These are phyloP conservation scores for Primulina tabacum DNA, from an alignment of 257 asterid species.

Conservation along the genomic window DNA sequence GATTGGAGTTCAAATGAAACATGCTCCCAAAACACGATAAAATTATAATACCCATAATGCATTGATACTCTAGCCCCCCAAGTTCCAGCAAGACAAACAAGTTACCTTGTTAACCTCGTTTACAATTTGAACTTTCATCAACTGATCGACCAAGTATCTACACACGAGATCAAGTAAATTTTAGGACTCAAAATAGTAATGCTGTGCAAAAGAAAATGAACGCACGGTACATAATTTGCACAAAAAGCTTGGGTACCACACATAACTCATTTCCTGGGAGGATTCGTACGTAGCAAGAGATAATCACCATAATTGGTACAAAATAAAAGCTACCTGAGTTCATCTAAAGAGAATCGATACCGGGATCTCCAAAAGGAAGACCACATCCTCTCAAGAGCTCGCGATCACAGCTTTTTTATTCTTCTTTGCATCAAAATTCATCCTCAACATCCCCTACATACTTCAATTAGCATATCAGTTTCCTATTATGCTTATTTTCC, in stretches of 20 bases:
- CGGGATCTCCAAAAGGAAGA: conserved; percentile 94
- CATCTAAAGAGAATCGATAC: conserved; percentile 86
- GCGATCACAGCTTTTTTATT: conserved; percentile 38
- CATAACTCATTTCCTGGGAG: neutral
- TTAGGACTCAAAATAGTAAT: conserved; percentile 1
- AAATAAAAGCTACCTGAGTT: conserved; percentile 62
- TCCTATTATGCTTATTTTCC: neutral
- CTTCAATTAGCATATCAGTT: conserved; percentile 11
- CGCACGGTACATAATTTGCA: neutral
- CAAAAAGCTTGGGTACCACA: neutral
- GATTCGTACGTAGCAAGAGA: conserved; percentile 11
- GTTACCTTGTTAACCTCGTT: conserved; percentile 91
- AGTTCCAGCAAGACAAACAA: conserved; percentile 26
- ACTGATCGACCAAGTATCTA: conserved; percentile 76
- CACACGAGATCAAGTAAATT: conserved; percentile 7
- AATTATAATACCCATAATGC: neutral
- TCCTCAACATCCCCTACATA: conserved; percentile 30
- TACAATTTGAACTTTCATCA: conserved; percentile 72
- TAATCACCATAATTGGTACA: neutral
- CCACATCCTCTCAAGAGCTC: conserved; percentile 76
- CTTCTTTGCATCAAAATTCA: conserved; percentile 39
- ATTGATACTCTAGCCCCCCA: conserved; percentile 2
- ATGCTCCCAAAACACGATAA: conserved; percentile 7
- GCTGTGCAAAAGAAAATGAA: neutral
- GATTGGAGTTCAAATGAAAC: conserved; percentile 23